Evolutionary conservation across 257 asterid species (phyloP), one percentile per base, ranked within the genome.

Genomic region (Penstemon davidsonii): DNA sequence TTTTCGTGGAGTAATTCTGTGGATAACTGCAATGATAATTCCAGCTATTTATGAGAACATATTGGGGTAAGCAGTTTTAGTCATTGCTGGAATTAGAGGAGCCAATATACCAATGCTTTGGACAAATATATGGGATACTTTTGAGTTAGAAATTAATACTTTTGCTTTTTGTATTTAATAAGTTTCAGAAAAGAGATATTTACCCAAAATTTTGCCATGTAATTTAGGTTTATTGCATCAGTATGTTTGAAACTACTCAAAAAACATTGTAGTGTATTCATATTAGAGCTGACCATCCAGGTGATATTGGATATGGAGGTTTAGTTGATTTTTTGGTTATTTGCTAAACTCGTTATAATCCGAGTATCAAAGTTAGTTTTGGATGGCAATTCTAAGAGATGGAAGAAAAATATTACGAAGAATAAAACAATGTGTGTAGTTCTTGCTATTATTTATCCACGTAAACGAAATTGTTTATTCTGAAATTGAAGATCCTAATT

Each of bases 21-120:
- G 44, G 19, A 39, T 55, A 60, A 36, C 12, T 59, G 54, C 57
- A 39, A 12, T 38, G 55, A 40, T 64, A 41, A 44, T 36, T 63
- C 65, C 69, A 64, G 13, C 43, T 59, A 46, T 54, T 57, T 60
- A 38, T 6, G 37, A 45, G 56, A 45, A 9, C 45, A 46, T 46
- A 37, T 62, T 25, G 33, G 53, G 67, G 67, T 61, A 58, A 45
- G 55, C 42, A 38, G 7, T 8, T 43, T 2, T 64, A 52, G 18
- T 64, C 49, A 50, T 66, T 61, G 5, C 53, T 40, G 15, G 43
- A 52, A 47, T 67, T 58, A 76, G 60, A 62, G 56, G 66, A 71
- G 43, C n/a, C 25, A 10, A 25, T 56, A 11, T 49, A 67, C 18
- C 52, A 40, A 4, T 6, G 57, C 44, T 43, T 33, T 37, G 36